Evolutionary conservation across 164 flowering plant species (phyloP).

Genomic region (Vitis cinerea): DNA sequence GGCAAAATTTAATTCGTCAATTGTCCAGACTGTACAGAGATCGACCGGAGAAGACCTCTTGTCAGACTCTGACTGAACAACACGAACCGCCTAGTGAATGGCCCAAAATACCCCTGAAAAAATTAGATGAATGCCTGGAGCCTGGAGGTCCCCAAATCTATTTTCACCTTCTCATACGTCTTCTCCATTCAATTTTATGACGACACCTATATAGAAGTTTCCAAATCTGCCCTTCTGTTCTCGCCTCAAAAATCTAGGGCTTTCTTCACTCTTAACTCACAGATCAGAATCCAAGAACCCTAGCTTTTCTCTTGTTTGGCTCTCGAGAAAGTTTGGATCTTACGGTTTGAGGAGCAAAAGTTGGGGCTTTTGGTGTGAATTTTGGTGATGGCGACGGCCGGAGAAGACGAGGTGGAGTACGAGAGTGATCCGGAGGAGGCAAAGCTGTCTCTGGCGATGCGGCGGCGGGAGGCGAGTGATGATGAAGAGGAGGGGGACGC

Average conservation of each 20-base stretch:
- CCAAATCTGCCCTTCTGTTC: neutral
- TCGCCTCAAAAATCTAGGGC: neutral
- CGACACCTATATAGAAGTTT: neutral
- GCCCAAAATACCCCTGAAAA: too few relatives aligned
- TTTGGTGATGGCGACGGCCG: slow-evolving; percentile 30
- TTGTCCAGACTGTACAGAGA: too few relatives aligned
- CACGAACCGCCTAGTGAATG: too few relatives aligned
- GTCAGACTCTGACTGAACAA: too few relatives aligned
- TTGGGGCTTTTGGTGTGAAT: neutral
- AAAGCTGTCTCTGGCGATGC: slow-evolving; percentile 62
- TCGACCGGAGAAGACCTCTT: too few relatives aligned
- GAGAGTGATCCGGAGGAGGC: slow-evolving; percentile 97
- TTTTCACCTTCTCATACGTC: neutral
- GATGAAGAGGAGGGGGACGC: slow-evolving; percentile 70
- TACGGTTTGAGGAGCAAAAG: neutral
- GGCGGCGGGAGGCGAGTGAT: slow-evolving; percentile 90
- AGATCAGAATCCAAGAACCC: neutral
- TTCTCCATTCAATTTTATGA: neutral
- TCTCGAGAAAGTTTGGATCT: neutral
- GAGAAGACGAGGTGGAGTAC: slow-evolving; percentile 60
- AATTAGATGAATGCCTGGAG: too few relatives aligned
- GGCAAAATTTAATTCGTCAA: too few relatives aligned
- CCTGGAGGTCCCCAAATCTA: neutral
- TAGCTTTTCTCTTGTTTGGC: neutral
- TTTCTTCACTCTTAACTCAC: neutral